A percentile compares a stretch with the other conserved stretches of the same genome.
Conservation (phyloP, 2,329 filamentous ascomycete genomes). For the Aspergillus brunneoviolaceus region DNA sequence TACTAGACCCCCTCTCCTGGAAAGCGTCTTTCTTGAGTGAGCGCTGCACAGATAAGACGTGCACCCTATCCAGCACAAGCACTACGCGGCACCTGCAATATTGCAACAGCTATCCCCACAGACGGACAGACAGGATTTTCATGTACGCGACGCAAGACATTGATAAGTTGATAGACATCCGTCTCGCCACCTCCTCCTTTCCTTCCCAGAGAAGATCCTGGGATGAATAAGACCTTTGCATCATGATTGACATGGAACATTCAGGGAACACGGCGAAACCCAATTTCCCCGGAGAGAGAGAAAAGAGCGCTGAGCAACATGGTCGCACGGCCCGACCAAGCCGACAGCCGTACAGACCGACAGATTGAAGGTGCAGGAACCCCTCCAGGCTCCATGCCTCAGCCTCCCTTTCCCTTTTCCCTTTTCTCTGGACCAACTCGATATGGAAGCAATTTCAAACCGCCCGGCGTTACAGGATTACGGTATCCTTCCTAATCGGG, state of each 20-base stretch:
- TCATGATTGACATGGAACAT: not conserved
- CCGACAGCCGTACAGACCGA: not conserved
- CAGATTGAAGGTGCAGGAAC: not conserved
- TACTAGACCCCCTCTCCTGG: not conserved
- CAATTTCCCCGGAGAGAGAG: not conserved
- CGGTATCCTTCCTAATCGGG: slow-evolving; percentile 16
- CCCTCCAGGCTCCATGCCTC: not conserved
- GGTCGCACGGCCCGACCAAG: not conserved
- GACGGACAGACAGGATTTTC: slow-evolving; percentile 9
- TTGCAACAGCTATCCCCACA: slow-evolving; percentile 16
- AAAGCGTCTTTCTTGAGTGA: not conserved
- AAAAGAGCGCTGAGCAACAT: not conserved
- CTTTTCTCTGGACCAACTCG: slow-evolving; percentile 1
- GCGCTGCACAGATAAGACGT: slow-evolving; percentile 5
- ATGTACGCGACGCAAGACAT: not conserved
- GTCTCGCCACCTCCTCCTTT: slow-evolving; percentile 1
- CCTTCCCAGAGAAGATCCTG: not conserved
- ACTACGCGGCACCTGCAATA: slow-evolving; percentile 18
- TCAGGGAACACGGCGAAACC: not conserved
- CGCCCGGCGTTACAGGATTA: slow-evolving; percentile 21
- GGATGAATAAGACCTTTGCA: not conserved
- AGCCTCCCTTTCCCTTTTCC: not conserved
- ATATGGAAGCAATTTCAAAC: slow-evolving; percentile 9
- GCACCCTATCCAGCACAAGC: slow-evolving; percentile 8
- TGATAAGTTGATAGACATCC: not conserved